These are phyloP conservation scores for Platanthera zijinensis DNA, from an alignment of 106 monocot species.

Conservation along the genomic window DNA sequence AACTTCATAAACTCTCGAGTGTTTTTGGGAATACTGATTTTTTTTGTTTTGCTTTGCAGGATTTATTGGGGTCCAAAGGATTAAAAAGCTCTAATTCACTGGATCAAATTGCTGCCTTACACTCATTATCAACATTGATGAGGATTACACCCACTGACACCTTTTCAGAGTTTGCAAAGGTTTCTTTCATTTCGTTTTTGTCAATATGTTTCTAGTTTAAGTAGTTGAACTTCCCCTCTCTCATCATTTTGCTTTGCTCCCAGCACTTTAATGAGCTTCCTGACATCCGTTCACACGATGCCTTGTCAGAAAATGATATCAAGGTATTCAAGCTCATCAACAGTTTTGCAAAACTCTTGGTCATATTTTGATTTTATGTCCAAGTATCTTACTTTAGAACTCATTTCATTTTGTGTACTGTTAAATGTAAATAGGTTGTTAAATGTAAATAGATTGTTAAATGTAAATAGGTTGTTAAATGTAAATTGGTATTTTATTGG, in stretches of 20 bases:
- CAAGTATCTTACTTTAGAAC: not conserved
- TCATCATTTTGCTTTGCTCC: constrained; percentile 1
- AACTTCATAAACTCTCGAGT: not conserved
- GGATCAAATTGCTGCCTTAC: constrained; percentile 44
- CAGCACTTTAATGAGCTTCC: constrained; percentile 61
- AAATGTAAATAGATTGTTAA: too few relatives aligned
- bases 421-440: too few relatives aligned
- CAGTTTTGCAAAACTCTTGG: not conserved
- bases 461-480: too few relatives aligned
- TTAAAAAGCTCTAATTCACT: constrained; percentile 54
- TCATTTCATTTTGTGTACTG: not conserved
- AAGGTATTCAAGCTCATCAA: constrained; percentile 40
- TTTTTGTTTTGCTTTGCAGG: constrained; percentile 28
- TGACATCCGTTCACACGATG: constrained; percentile 52
- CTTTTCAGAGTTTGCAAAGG: constrained; percentile 76
- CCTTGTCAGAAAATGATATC: constrained; percentile 71
- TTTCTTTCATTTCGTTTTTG: constrained; percentile 12
- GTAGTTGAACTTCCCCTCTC: not conserved
- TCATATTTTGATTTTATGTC: not conserved
- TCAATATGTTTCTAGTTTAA: not conserved
- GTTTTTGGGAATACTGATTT: not conserved
- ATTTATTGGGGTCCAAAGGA: constrained; percentile 59
- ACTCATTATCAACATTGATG: constrained; percentile 73
- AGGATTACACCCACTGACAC: constrained; percentile 63
- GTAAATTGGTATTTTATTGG: too few relatives aligned